Base-by-base conservation (phyloP, 371 early-diverging fungal genomes). In the Conidiobolus incongruus region DNA sequence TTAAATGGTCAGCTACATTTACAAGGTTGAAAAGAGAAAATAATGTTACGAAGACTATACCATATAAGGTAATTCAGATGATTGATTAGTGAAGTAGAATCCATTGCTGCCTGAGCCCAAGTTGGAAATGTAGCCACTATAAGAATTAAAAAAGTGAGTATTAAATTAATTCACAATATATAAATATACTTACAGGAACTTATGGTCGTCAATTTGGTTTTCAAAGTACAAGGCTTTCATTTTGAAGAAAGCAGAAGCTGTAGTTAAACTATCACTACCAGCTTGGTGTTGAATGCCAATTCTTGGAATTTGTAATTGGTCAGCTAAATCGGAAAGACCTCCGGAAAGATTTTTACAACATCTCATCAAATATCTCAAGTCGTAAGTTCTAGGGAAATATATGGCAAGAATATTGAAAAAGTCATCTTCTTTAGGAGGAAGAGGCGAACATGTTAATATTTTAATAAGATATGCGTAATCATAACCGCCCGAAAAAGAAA, bases 211-310 rank as follows among this genome's bases (percentile, higher is more conserved):
- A 47, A 94, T 86, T 21, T 58, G 63, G 56, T 85, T 83, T 45
- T 94, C 91, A 64, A 97, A 95, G 61, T 81, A 85, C 49, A 77
- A 79, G 58, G 87, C 78, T 43, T 86, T 75, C 78, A 98, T 81
- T 53, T 89, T 84, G 62, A 98, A 98, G 52, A 99, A 99, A 10
- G 90, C 84, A 39, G 81, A 70, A 21, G 81, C 77, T 6, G 99
- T 99, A 47, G 99, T 58, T 39, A 98, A 62, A 49, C 92, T 84
- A 64, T 99, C 99, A 54, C 91, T 90, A 13, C 99, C 99, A 24
- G 99, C 99, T 60, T 99, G 99, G 62, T 99, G 99, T 65, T 96
- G 96, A 26, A 88, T 81, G 6, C 99, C 99, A 39, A 93, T 79
- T 37, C 99, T 68, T 41, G 77, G 55, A 44, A 91, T 77, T 60